Conservation (phyloP, 495 filamentous ascomycete genomes). For the Saxophila tyrrhenica region DNA sequence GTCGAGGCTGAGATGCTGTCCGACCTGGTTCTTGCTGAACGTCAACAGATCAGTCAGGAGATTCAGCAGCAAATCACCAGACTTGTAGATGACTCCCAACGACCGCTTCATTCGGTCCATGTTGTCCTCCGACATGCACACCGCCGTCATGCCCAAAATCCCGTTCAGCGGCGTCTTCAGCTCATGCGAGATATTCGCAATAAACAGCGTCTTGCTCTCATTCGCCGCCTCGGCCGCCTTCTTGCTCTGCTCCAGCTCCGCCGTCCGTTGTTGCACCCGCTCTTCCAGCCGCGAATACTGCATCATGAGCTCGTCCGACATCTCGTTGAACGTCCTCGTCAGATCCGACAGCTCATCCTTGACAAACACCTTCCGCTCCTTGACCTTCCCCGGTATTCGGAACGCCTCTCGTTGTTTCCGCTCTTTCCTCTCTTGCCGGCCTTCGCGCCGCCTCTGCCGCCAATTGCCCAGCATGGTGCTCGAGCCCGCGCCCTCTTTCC, state of each 20-base stretch:
- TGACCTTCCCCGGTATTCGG: constrained; percentile 73
- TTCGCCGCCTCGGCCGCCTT: constrained; percentile 85
- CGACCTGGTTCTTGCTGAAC: constrained; percentile 90
- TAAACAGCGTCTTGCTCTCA: constrained; percentile 89
- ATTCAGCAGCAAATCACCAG: constrained; percentile 75
- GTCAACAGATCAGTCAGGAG: constrained; percentile 84
- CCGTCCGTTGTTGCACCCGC: constrained; percentile 69
- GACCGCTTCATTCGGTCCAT: constrained; percentile 63
- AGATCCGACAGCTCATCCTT: constrained; percentile 84
- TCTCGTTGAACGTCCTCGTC: constrained; percentile 80
- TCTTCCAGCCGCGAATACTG: constrained; percentile 78
- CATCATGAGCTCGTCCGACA: constrained; percentile 79
- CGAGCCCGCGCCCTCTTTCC: not conserved
- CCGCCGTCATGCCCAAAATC: constrained; percentile 84
- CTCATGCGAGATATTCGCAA: constrained; percentile 92
- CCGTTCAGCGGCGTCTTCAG: constrained; percentile 87
- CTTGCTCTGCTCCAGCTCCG: constrained; percentile 76
- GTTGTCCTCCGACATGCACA: constrained; percentile 84
- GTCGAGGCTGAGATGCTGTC: constrained; percentile 63
- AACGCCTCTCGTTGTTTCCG: constrained; percentile 46
- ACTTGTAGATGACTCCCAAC: constrained; percentile 77
- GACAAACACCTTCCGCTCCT: constrained; percentile 58
- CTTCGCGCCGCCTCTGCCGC: constrained; percentile 25
- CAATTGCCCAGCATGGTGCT: constrained; percentile 26
- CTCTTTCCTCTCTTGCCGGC: constrained; percentile 25